Conservation (phyloP, 1,139 yeast species). For the Kodamaea suecica region DNA sequence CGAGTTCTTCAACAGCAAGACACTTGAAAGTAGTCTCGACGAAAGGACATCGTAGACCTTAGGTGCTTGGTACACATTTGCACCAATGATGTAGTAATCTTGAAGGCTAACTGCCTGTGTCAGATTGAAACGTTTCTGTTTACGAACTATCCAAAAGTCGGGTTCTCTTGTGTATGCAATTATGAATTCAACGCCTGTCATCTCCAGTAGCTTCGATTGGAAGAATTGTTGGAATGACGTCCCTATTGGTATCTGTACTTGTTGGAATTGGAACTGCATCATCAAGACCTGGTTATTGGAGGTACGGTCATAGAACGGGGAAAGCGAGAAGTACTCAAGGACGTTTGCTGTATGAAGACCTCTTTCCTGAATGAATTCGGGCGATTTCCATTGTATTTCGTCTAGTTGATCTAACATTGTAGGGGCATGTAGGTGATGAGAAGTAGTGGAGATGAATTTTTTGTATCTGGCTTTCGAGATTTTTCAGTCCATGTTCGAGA, state of each 20-base stretch:
- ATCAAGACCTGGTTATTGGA: slow-evolving; percentile 91
- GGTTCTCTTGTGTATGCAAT: slow-evolving; percentile 78
- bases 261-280: slow-evolving; percentile 92
- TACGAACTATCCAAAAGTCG: slow-evolving; percentile 86
- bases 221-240: slow-evolving; percentile 28
- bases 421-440: background rate
- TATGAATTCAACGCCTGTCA: slow-evolving; percentile 85
- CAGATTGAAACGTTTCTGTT: slow-evolving; percentile 63
- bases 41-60: slow-evolving; percentile 39
- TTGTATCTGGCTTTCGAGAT: too few relatives aligned
- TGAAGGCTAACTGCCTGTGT: slow-evolving; percentile 50
- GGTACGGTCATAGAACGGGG: slow-evolving; percentile 92
- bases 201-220: slow-evolving; percentile 60
- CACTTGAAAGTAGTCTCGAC: slow-evolving; percentile 37
- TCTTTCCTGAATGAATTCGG: slow-evolving; percentile 91
- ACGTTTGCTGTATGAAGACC: slow-evolving; percentile 88
- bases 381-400: slow-evolving; percentile 95
- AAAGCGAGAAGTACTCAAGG: slow-evolving; percentile 84
- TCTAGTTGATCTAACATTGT: slow-evolving; percentile 50
- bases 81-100: slow-evolving; percentile 86
- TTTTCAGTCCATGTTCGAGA: too few relatives aligned
- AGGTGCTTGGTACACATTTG: slow-evolving; percentile 92
- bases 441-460: too few relatives aligned
- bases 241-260: slow-evolving; percentile 41
- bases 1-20: slow-evolving; percentile 36